Evolutionary conservation across 345 rosid species (phyloP), one percentile per base, ranked within the genome.

Genomic region (Aquilaria yunnanensis): DNA sequence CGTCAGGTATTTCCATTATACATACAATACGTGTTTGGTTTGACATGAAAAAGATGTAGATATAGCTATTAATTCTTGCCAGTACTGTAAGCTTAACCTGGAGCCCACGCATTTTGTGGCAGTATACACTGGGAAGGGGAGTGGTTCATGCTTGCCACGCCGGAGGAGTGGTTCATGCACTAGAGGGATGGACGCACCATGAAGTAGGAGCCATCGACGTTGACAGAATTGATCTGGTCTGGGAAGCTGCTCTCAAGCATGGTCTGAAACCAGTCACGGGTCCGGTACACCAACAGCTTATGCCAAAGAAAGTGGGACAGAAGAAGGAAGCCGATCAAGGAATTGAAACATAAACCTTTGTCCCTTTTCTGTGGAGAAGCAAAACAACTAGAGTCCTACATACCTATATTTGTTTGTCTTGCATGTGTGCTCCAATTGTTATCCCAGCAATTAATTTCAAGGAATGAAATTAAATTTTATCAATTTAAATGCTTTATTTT

Each of bases 61-160:
- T 16, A 16, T 16, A 16, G 16, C 16, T 23, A 23, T 23, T 23
- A 23, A 23, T 14, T 7, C 2, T 12, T 50, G 14, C 9, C 4
- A 3, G 4, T 4, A 50, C 53, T 50, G 32, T n/a, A 51, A 4
- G 9, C 60, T 54, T n/a, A 29, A 9, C 45, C 6, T 47, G 45
- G 47, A 23, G 23, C 5, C 11, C 31, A 32, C 53, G 57, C 43
- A 29, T 70, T 64, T 62, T 54, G 70, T 47, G 60, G 75, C 87
- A 95, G 99, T 95, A 95, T 59, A 87, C 97, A 2, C 82, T 95
- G 99, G 98, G 78, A 1, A 79, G 99, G 73, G 99, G 99, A 54
- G 97, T 87, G 3, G 98, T 91, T 0, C 99, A 95, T 52, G 99
- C 99, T 31, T 95, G 99, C 68, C 99, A 95, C 67, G 99, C 98